These are phyloP conservation scores for Berberis thunbergii DNA, from an alignment of 164 flowering plant genomes.

Conservation along the genomic window DNA sequence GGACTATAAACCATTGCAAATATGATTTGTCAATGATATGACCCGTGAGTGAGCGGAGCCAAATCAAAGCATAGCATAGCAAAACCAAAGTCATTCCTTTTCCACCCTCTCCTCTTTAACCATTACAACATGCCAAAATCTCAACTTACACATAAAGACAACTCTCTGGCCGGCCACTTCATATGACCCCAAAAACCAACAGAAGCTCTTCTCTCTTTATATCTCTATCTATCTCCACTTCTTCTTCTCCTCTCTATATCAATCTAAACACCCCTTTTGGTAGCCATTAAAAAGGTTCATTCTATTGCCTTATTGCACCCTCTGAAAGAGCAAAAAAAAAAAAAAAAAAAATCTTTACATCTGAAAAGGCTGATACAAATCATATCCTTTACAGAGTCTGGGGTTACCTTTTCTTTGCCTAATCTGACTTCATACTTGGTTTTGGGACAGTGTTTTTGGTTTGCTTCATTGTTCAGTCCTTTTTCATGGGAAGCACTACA, in stretches of 20 bases:
- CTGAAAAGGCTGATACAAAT: conserved; percentile 25
- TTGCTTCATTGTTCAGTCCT: conserved; percentile 25
- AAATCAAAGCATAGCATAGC: not conserved
- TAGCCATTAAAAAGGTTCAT: conserved; percentile 25
- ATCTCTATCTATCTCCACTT: conserved; percentile 5
- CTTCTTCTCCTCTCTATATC: not conserved
- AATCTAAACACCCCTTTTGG: conserved; percentile 17
- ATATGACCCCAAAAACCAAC: conserved; percentile 54
- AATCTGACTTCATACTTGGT: conserved; percentile 24
- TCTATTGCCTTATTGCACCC: conserved; percentile 11
- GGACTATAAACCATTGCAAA: conserved; percentile 1
- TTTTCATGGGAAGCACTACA: conserved; percentile 22
- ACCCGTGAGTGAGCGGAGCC: conserved; percentile 36
- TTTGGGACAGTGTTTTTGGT: conserved; percentile 25
- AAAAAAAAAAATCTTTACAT: not conserved
- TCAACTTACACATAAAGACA: conserved; percentile 51
- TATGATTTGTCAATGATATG: conserved; percentile 36
- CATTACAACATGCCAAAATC: conserved; percentile 29
- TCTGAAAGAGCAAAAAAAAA: not conserved
- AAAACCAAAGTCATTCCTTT: conserved; percentile 9
- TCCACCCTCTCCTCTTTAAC: conserved; percentile 9
- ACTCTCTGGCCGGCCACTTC: conserved; percentile 54
- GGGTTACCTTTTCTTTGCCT: conserved; percentile 2
- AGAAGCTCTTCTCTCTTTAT: conserved; percentile 3
- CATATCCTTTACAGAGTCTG: not conserved